A percentile compares a stretch with the other conserved stretches of the same genome.
These are phyloP conservation scores for Ceratocystis smalleyi DNA, from an alignment of 2,329 filamentous ascomycete genomes.

Conservation along the genomic window DNA sequence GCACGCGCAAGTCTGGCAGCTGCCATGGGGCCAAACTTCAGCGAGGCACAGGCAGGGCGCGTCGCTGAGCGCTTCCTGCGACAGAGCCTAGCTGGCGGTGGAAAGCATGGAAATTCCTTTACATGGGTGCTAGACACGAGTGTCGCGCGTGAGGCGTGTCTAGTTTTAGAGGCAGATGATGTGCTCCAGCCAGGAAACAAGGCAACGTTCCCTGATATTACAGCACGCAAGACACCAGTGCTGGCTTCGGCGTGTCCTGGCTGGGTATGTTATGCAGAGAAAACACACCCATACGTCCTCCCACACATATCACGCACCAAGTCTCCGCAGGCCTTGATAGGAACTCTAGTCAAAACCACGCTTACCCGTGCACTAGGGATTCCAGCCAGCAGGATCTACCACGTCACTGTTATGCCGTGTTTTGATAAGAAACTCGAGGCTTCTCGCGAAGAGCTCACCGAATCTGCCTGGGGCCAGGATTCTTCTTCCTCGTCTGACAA, in stretches of 20 bases:
- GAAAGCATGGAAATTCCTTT: slow-evolving; percentile 60
- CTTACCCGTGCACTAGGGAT: slow-evolving; percentile 59
- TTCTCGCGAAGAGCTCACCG: slow-evolving; percentile 80
- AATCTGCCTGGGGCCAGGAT: slow-evolving; percentile 46
- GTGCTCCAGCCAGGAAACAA: slow-evolving; percentile 29
- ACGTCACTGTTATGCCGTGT: slow-evolving; percentile 91
- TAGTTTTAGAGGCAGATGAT: slow-evolving; percentile 67
- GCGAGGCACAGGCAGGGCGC: slow-evolving; percentile 55
- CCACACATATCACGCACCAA: slow-evolving; percentile 84
- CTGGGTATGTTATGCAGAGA: slow-evolving; percentile 98
- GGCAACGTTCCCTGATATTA: background rate
- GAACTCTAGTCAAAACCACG: slow-evolving; percentile 77
- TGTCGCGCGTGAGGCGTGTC: slow-evolving; percentile 59
- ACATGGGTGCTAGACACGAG: slow-evolving; percentile 87
- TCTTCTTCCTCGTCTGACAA: slow-evolving; percentile 26
- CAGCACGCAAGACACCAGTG: slow-evolving; percentile 37
- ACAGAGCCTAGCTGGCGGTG: slow-evolving; percentile 52
- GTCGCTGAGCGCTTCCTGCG: slow-evolving; percentile 69
- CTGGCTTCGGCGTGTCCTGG: slow-evolving; percentile 86
- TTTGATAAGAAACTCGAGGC: slow-evolving; percentile 99
- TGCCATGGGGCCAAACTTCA: slow-evolving; percentile 56
- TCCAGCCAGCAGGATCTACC: slow-evolving; percentile 71
- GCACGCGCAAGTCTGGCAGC: slow-evolving; percentile 77
- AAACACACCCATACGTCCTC: slow-evolving; percentile 86
- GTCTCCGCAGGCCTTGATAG: slow-evolving; percentile 82